These are phyloP conservation scores for Coniferiporia weirii DNA, from an alignment of 1,284 basidiomycete species.

Conservation along the genomic window DNA sequence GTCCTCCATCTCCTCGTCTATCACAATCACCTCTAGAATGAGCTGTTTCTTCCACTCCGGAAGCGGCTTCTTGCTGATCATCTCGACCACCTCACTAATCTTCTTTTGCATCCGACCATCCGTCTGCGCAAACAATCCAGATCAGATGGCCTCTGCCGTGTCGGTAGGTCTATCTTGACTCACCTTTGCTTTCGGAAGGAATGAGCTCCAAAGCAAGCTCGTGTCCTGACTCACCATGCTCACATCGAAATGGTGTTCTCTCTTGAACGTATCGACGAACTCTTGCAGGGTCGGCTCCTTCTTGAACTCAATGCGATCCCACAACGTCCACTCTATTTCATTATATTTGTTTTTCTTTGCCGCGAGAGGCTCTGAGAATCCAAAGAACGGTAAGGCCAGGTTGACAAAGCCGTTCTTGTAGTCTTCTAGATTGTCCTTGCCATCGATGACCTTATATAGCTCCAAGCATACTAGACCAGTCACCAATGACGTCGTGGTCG, in stretches of 20 bases:
- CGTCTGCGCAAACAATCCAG: conserved; percentile 43
- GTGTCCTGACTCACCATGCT: conserved; percentile 97
- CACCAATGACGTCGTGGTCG: conserved; percentile 94
- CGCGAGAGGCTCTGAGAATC: conserved; percentile 96
- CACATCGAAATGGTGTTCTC: conserved; percentile 82
- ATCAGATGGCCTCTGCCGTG: not conserved
- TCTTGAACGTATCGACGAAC: conserved; percentile 82
- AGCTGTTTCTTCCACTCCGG: conserved; percentile 77
- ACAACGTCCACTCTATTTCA: conserved; percentile 91
- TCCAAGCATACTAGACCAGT: conserved; percentile 96
- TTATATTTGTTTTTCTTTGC: conserved; percentile 90
- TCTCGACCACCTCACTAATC: conserved; percentile 88
- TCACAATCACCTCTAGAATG: conserved; percentile 92
- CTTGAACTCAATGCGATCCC: conserved; percentile 95
- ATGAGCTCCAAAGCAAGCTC: conserved; percentile 96
- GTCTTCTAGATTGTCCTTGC: conserved; percentile 87
- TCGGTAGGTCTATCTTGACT: conserved; percentile 20
- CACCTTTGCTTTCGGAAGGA: conserved; percentile 88
- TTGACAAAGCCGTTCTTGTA: conserved; percentile 99
- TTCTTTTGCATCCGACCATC: conserved; percentile 85
- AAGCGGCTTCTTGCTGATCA: conserved; percentile 90
- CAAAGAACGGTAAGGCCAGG: conserved; percentile 97
- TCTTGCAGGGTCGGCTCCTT: conserved; percentile 87
- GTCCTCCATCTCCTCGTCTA: conserved; percentile 86
- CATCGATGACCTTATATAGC: conserved; percentile 98